phyloP scores from a whole-genome alignment of 805 yeast species.

The Monosporozyma siamensis region DNA sequence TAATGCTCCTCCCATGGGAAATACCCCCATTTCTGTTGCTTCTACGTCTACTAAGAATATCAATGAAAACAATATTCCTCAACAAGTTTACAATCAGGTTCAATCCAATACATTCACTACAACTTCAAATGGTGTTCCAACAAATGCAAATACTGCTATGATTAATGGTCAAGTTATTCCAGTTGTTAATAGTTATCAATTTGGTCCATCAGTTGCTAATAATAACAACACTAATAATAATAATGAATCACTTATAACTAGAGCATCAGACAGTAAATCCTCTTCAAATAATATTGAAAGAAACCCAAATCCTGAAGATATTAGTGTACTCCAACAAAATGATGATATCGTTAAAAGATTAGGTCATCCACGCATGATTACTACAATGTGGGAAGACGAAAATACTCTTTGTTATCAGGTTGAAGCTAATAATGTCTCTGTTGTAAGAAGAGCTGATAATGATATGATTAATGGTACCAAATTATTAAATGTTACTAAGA shows the following conservation, averaged over 20 bases:
- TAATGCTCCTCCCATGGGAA: not conserved
- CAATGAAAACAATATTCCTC: not conserved
- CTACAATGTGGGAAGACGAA: constrained; percentile 90
- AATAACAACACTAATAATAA: too few relatives aligned
- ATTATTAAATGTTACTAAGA: constrained; percentile 71
- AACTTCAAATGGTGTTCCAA: too few relatives aligned
- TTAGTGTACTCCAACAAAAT: not conserved
- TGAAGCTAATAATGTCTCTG: constrained; percentile 71
- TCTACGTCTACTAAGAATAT: not conserved
- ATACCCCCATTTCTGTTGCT: not conserved
- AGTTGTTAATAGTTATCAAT: not conserved
- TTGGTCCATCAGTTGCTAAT: too few relatives aligned
- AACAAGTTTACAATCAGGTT: not conserved
- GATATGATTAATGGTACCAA: constrained; percentile 84
- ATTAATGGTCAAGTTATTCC: not conserved
- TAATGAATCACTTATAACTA: not conserved
- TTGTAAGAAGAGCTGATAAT: constrained; percentile 76
- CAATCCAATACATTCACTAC: not conserved
- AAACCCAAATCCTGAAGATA: not conserved
- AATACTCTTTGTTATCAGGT: constrained; percentile 79
- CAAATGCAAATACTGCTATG: not conserved
- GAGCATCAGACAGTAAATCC: not conserved
- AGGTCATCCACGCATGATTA: constrained; percentile 41
- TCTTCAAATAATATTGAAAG: not conserved
- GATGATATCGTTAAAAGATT: not conserved